Evolutionary conservation across 306 rosid species (phyloP).

Genomic region (Cajanus cajan): DNA sequence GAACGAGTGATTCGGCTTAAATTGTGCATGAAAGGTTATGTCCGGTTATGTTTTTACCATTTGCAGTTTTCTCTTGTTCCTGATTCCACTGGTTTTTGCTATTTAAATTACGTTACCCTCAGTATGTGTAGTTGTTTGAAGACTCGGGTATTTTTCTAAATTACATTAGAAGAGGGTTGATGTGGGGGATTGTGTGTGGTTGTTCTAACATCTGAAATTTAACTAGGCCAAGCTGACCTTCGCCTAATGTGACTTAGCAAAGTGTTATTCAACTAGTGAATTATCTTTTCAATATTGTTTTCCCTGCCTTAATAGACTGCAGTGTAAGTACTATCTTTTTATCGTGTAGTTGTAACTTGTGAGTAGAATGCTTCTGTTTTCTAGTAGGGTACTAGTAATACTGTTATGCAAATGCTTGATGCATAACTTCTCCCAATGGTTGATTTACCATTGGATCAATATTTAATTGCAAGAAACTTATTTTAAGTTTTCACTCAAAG

Average conservation of each 20-base stretch:
- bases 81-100: background rate
- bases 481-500: background rate
- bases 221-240: background rate
- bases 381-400: background rate
- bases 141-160: background rate
- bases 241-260: background rate
- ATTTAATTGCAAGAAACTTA: background rate
- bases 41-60: background rate
- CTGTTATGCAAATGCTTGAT: conserved; percentile 5
- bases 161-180: background rate
- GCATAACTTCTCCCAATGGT: background rate
- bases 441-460: conserved; percentile 6
- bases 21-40: conserved; percentile 19
- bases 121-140: background rate
- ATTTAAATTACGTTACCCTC: background rate
- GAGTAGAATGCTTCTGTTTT: background rate
- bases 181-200: background rate
- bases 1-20: conserved; percentile 18
- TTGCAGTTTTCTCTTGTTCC: background rate
- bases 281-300: background rate
- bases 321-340: background rate
- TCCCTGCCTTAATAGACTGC: background rate
- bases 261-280: background rate
- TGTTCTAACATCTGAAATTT: background rate
- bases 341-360: background rate